Evolutionary conservation across 106 monocot species (phyloP).

Genomic region (Platanthera guangdongensis): DNA sequence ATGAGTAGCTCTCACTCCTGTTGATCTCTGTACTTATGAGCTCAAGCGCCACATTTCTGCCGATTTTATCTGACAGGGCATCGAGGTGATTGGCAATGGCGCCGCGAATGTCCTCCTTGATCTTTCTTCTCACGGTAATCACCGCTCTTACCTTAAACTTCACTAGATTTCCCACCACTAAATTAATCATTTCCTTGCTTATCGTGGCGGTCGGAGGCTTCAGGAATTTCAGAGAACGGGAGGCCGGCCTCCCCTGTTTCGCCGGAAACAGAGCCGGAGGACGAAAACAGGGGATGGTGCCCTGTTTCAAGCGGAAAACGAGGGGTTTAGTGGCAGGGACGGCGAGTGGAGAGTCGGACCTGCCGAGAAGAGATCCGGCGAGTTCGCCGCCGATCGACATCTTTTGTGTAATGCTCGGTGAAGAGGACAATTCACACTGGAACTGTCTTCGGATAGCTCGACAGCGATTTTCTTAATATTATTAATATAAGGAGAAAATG

Average conservation of each 20-base stretch:
- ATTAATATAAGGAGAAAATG: too few relatives aligned
- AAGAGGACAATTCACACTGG: too few relatives aligned
- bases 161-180: constrained; percentile 18
- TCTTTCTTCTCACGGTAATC: constrained; percentile 68
- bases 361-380: constrained; percentile 10
- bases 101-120: constrained; percentile 56
- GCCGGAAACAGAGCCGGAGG: constrained; percentile 8
- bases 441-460: too few relatives aligned
- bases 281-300: constrained; percentile 18
- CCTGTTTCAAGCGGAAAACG: constrained; percentile 2
- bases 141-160: constrained; percentile 55
- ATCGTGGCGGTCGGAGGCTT: constrained; percentile 21
- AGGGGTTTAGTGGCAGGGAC: constrained; percentile 4
- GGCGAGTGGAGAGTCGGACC: constrained; percentile 13
- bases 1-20: constrained; percentile 33
- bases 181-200: constrained; percentile 33
- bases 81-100: constrained; percentile 48
- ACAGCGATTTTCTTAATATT: too few relatives aligned
- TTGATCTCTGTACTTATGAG: constrained; percentile 70
- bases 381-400: constrained; percentile 19
- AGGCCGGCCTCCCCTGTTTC: constrained; percentile 1
- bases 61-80: constrained; percentile 57
- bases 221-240: neutral
- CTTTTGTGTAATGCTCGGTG: neutral
- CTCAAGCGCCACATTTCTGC: constrained; percentile 58